These are phyloP conservation scores for Phytopythium ostracodes DNA, from an alignment of 352 stramenopile genomes.

Conservation along the genomic window DNA sequence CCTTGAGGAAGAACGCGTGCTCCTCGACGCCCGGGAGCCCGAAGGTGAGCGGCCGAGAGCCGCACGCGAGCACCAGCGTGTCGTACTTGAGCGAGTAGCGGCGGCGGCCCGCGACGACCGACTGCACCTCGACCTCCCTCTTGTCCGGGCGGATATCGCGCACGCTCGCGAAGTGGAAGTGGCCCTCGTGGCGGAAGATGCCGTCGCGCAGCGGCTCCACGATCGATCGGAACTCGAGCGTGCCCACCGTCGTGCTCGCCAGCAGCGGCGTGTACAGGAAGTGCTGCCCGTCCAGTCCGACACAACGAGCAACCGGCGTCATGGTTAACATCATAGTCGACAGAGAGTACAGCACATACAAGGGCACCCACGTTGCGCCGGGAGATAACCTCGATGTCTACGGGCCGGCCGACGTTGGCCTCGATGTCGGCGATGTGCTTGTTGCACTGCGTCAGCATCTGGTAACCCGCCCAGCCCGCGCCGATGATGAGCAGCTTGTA, in stretches of 20 bases:
- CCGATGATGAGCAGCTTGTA: conserved; percentile 77
- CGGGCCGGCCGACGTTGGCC: conserved; percentile 33
- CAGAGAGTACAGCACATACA: too few species aligned
- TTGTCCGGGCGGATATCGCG: conserved; percentile 72
- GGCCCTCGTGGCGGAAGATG: conserved; percentile 58
- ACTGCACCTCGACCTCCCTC: conserved; percentile 71
- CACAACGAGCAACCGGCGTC: conserved; percentile 11
- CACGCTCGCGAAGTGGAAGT: conserved; percentile 73
- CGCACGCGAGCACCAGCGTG: conserved; percentile 90
- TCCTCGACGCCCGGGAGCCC: conserved; percentile 86
- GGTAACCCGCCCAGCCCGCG: conserved; percentile 76
- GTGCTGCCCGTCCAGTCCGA: conserved; percentile 81
- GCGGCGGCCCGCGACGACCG: conserved; percentile 44
- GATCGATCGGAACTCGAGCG: conserved; percentile 96
- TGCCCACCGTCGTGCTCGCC: conserved; percentile 92
- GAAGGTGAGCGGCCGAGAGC: conserved; percentile 95
- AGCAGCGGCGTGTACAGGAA: conserved; percentile 98
- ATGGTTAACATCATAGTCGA: too few species aligned
- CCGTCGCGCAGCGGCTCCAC: conserved; percentile 92
- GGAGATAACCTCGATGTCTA: conserved; percentile 77
- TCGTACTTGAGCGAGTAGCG: conserved; percentile 91
- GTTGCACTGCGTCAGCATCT: conserved; percentile 72
- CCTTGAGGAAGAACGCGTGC: conserved; percentile 97
- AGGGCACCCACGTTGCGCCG: conserved; percentile 71
- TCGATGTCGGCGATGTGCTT: conserved; percentile 77